Evolutionary conservation across 1,284 basidiomycete species (phyloP).

Genomic region (Cryptococcus wingfieldii): DNA sequence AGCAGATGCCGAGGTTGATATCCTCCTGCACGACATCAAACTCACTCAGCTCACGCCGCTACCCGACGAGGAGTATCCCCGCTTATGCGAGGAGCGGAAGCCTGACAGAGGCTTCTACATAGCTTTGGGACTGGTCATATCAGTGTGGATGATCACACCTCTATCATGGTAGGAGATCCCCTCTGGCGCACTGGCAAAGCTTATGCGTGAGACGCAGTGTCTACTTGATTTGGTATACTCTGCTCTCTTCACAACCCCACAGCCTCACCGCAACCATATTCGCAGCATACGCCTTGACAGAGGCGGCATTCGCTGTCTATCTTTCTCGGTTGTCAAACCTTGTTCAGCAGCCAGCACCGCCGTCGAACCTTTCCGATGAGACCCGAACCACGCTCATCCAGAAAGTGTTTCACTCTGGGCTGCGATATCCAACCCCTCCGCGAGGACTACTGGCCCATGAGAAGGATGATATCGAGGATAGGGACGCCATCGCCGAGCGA

Average conservation of each 20-base stretch:
- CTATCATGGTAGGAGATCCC: constrained; percentile 57
- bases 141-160: constrained; percentile 66
- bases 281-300: constrained; percentile 34
- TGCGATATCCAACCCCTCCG: constrained; percentile 51
- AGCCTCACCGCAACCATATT: constrained; percentile 39
- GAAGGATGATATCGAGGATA: not conserved
- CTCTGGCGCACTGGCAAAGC: not conserved
- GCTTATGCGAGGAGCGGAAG: constrained; percentile 7
- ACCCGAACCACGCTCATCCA: constrained; percentile 60
- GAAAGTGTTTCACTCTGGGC: constrained; percentile 61
- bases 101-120: constrained; percentile 31
- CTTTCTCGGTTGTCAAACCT: constrained; percentile 58
- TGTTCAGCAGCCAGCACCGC: constrained; percentile 56
- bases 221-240: constrained; percentile 53
- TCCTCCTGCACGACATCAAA: not conserved
- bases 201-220: constrained; percentile 18
- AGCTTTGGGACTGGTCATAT: constrained; percentile 54
- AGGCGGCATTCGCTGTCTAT: constrained; percentile 66
- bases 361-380: constrained; percentile 43
- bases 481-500: constrained; percentile 2
- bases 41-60: constrained; percentile 18
- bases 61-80: constrained; percentile 28
- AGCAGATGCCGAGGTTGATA: not conserved
- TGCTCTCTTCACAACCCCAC: constrained; percentile 50
- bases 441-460: constrained; percentile 2